Percentiles rank a stretch among this genome's conserved stretches.
phyloP scores from a whole-genome alignment of 805 yeast genomes.

The Nakazawaea holstii region DNA sequence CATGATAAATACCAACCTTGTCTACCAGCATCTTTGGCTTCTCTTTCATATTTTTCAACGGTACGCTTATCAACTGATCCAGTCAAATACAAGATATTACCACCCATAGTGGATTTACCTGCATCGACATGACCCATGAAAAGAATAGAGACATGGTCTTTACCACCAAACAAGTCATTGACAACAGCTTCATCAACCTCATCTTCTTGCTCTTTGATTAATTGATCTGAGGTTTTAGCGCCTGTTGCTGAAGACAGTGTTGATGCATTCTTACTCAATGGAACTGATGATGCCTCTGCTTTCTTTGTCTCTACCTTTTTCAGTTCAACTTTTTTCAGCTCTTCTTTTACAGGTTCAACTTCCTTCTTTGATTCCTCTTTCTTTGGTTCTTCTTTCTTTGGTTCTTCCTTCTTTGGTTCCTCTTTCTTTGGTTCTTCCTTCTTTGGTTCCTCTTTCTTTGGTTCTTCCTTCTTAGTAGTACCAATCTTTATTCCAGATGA shows the following conservation, averaged over 20 bases:
- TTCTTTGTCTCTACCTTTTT: conserved; percentile 10
- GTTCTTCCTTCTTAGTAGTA: conserved; percentile 32
- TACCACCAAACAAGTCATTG: conserved; percentile 92
- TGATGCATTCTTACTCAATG: conserved; percentile 15
- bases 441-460: conserved; percentile 23
- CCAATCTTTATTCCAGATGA: conserved; percentile 62
- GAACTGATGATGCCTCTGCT: conserved; percentile 13
- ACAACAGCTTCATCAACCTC: conserved; percentile 82
- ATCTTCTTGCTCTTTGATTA: conserved; percentile 69
- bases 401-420: conserved; percentile 21
- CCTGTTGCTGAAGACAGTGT: conserved; percentile 17
- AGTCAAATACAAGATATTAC: conserved; percentile 86
- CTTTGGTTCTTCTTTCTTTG: conserved; percentile 13
- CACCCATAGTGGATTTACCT: conserved; percentile 99
- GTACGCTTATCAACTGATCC: conserved; percentile 99
- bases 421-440: conserved; percentile 21
- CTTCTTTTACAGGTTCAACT: conserved; percentile 14
- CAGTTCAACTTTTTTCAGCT: conserved; percentile 14
- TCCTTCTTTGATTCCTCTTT: conserved; percentile 15
- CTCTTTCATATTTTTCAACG: conserved; percentile 95
- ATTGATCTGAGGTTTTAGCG: conserved; percentile 39
- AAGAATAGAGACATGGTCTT: conserved; percentile 93
- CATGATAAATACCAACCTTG: conserved; percentile 99
- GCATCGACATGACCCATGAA: conserved; percentile 99
- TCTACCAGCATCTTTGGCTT: conserved; percentile 98